Conservation (phyloP, 176 grass and related monocot genomes). For the Cenchrus americanus region DNA sequence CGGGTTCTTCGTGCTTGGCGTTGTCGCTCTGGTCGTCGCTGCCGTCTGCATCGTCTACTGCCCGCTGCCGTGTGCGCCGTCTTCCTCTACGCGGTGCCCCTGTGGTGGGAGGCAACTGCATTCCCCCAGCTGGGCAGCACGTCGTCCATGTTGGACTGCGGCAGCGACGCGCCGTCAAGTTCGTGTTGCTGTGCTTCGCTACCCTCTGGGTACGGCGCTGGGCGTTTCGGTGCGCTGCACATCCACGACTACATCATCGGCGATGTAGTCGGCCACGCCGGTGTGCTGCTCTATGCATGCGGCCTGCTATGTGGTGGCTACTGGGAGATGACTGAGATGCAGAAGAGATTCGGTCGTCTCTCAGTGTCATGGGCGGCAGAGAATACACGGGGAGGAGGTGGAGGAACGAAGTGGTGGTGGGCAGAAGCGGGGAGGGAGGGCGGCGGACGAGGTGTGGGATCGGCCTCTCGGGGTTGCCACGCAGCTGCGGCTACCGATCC, state of each 20-base stretch:
- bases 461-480: too few relatives aligned
- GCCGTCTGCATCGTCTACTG: slow-evolving; percentile 54
- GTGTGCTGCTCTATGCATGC: slow-evolving; percentile 55
- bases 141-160: slow-evolving; percentile 7
- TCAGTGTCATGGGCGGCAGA: not conserved
- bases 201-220: slow-evolving; percentile 58
- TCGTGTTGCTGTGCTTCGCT: slow-evolving; percentile 71
- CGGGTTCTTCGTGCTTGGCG: slow-evolving; percentile 53
- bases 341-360: slow-evolving; percentile 43
- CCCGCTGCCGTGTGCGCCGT: slow-evolving; percentile 30
- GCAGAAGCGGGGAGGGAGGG: too few relatives aligned
- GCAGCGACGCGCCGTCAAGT: slow-evolving; percentile 49
- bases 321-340: slow-evolving; percentile 72
- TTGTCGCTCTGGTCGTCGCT: slow-evolving; percentile 52
- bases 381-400: too few relatives aligned
- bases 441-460: too few relatives aligned
- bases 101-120: too few relatives aligned
- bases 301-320: too few relatives aligned
- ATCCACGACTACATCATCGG: slow-evolving; percentile 53
- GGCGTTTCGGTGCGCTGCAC: slow-evolving; percentile 65
- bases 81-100: too few relatives aligned
- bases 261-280: slow-evolving; percentile 50
- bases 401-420: too few relatives aligned
- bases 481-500: too few relatives aligned
- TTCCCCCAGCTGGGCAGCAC: not conserved